Evolutionary conservation across 306 rosid genomes (phyloP).

Genomic region (Cucurbita ficifolia): DNA sequence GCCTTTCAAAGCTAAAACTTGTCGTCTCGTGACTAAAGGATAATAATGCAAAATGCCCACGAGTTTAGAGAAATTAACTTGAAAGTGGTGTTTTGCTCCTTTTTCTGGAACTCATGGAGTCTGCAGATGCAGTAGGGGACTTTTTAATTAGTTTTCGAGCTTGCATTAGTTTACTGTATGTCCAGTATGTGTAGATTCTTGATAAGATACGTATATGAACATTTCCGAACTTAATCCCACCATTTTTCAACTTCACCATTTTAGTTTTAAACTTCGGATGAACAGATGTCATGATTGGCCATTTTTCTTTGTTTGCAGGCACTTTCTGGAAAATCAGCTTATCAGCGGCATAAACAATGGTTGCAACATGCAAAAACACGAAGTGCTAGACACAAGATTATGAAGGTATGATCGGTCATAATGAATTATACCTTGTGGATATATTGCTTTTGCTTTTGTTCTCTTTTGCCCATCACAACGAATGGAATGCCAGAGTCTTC

Average conservation of each 20-base stretch:
- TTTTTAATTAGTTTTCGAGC: too few relatives aligned
- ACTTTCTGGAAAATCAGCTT: constrained; percentile 93
- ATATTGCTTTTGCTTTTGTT: not conserved
- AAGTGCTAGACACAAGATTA: constrained; percentile 95
- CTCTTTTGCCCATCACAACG: constrained; percentile 8
- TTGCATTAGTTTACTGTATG: not conserved
- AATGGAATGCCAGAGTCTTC: not conserved
- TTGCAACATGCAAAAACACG: constrained; percentile 97
- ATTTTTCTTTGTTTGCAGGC: constrained; percentile 37
- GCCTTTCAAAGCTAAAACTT: not conserved
- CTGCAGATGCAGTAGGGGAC: too few relatives aligned
- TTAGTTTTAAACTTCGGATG: not conserved
- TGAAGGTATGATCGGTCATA: constrained; percentile 51
- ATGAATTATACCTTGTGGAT: not conserved
- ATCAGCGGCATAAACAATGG: constrained; percentile 97
- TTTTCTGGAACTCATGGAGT: too few relatives aligned
- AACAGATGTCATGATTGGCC: not conserved
- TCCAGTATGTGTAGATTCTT: not conserved
- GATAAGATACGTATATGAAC: not conserved
- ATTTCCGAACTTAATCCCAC: not conserved
- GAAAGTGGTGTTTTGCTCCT: too few relatives aligned
- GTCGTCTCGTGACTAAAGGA: not conserved
- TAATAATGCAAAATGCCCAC: too few relatives aligned
- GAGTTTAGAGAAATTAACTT: too few relatives aligned
- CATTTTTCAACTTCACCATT: not conserved